Percentiles rank a stretch among this genome's conserved stretches.
phyloP scores from a whole-genome alignment of 257 asterid genomes.

The Solanum microdontum region DNA sequence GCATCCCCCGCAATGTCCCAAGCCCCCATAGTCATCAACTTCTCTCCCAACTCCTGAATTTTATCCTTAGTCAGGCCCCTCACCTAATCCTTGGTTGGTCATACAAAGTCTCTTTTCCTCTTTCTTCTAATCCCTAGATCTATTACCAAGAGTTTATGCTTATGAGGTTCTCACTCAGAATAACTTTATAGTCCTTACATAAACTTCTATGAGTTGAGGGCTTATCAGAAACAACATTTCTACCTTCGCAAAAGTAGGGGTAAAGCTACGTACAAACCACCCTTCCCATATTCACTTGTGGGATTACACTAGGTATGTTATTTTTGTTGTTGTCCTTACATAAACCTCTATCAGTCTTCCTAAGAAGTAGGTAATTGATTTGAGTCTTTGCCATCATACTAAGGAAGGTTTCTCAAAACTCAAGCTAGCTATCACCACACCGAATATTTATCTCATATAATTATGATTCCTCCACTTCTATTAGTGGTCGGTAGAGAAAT shows the following conservation, averaged over 20 bases:
- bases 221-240: background rate
- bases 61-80: background rate
- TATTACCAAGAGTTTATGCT: background rate
- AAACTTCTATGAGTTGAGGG: background rate
- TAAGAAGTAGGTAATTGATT: background rate
- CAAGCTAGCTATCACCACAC: background rate
- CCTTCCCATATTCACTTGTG: background rate
- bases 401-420: background rate
- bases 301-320: background rate
- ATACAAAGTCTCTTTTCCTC: background rate
- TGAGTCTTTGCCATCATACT: background rate
- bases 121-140: background rate
- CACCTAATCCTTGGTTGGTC: background rate
- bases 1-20: background rate
- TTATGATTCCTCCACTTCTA: background rate
- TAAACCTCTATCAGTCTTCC: background rate
- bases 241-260: background rate
- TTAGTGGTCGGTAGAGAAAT: background rate
- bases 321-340: background rate
- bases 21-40: background rate
- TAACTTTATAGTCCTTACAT: background rate
- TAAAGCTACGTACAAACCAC: background rate
- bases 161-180: background rate
- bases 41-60: background rate
- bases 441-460: background rate